These are phyloP conservation scores for Benincasa hispida DNA, from an alignment of 306 rosid species.

Conservation along the genomic window DNA sequence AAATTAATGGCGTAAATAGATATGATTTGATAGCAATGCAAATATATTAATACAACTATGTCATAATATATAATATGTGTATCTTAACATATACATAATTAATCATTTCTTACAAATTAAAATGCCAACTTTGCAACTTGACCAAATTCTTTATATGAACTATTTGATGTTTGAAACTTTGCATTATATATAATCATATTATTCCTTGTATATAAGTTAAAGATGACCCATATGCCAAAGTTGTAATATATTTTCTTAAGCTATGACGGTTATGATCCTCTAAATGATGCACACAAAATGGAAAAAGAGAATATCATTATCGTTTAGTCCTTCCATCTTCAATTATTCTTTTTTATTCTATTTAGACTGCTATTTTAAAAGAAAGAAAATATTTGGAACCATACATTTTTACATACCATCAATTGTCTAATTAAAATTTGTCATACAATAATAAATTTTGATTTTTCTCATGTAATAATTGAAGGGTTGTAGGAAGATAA, in stretches of 20 bases:
- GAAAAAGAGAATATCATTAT: background rate
- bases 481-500: too few species aligned
- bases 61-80: background rate
- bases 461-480: too few species aligned
- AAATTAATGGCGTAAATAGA: background rate
- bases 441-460: too few species aligned
- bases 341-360: background rate
- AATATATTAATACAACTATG: background rate
- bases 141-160: background rate
- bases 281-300: background rate
- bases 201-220: background rate
- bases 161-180: background rate
- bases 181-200: background rate
- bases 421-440: too few species aligned
- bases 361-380: background rate
- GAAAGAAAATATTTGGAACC: too few species aligned
- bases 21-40: background rate
- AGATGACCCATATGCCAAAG: background rate
- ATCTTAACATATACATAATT: background rate
- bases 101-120: background rate
- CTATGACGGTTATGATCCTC: background rate
- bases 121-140: background rate
- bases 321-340: background rate
- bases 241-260: background rate
- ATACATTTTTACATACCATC: too few species aligned